Conservation (phyloP, 2,329 filamentous ascomycete genomes). For the Epichloe hybrida region DNA sequence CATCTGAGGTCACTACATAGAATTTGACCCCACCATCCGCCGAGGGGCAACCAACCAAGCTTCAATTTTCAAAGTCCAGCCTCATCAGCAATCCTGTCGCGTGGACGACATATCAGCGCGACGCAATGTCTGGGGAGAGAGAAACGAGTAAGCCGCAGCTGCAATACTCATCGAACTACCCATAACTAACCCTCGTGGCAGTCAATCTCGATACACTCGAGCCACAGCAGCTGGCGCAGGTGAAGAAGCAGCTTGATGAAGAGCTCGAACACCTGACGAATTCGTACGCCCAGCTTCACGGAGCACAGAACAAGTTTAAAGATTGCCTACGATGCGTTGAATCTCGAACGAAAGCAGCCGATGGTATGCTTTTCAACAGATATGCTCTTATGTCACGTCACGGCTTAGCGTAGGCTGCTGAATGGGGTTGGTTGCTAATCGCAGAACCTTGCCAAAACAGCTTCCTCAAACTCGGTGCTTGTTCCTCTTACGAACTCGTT, state of each 20-base stretch:
- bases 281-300: constrained; percentile 81
- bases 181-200: constrained; percentile 12
- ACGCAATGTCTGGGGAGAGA: constrained; percentile 20
- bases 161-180: background rate
- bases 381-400: background rate
- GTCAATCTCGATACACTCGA: constrained; percentile 63
- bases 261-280: constrained; percentile 88
- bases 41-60: background rate
- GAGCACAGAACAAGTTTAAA: constrained; percentile 80
- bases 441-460: background rate
- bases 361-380: constrained; percentile 14
- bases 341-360: constrained; percentile 19
- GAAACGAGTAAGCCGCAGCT: constrained; percentile 16
- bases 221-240: constrained; percentile 70
- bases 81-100: background rate
- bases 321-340: constrained; percentile 75
- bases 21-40: background rate
- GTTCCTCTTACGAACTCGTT: constrained; percentile 92
- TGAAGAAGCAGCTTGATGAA: constrained; percentile 93
- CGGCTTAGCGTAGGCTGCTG: background rate
- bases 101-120: background rate
- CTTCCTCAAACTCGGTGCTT: constrained; percentile 47
- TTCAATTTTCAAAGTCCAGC: background rate
- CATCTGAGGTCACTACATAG: background rate
- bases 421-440: background rate